Base-by-base conservation (phyloP, 345 rosid genomes). In the Ceriops decandra region DNA sequence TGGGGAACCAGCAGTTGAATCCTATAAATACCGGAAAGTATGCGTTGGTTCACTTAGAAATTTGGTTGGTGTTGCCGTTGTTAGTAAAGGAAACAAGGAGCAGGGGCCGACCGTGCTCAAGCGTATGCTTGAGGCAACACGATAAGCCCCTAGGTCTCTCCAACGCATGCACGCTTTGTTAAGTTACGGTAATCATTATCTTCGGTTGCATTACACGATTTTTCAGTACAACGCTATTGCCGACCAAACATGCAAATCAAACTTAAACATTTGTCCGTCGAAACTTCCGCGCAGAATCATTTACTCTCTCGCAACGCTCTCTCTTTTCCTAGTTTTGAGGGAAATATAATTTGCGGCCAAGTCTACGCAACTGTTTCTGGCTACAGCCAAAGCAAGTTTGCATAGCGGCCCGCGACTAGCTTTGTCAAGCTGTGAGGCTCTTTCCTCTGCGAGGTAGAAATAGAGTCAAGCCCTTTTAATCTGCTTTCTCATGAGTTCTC, bases 401-500 rank as follows among this genome's bases (percentile, higher is more conserved):
- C 35, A 57, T 81, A 87, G 88, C 73, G 88, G 87, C 90, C 86
- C 83, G 17, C 90, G 84, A 67, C 93, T 86, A 62, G 76, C 88
- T 61, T 81, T 74, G 72, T 81, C 79, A 21, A 83, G 87, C 67
- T 76, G 83, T 2, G 86, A 84, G 63, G 86, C 86, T 57, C 90
- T 88, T 31, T 79, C 86, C 66, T 86, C 87, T 6, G 90, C 93
- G 49, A 81, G 81, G 59, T 75, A 28, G 75, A 81, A 86, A 67
- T 76, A 88, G 74, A 59, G 77, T 63, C 93, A 81, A 42, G 90
- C 90, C 74, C 93, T 80, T 16, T 49, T 70, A 58, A 84, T 86
- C 72, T 88, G 90, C 73, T 75, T 81, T 60, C 78, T 86, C 88
- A 84, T 79, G 83, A 86, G 83, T 58, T 81, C 85, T 68, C 85